These are phyloP conservation scores for Pseudopithomyces chartarum DNA, from an alignment of 2,329 filamentous ascomycete genomes.

Conservation along the genomic window DNA sequence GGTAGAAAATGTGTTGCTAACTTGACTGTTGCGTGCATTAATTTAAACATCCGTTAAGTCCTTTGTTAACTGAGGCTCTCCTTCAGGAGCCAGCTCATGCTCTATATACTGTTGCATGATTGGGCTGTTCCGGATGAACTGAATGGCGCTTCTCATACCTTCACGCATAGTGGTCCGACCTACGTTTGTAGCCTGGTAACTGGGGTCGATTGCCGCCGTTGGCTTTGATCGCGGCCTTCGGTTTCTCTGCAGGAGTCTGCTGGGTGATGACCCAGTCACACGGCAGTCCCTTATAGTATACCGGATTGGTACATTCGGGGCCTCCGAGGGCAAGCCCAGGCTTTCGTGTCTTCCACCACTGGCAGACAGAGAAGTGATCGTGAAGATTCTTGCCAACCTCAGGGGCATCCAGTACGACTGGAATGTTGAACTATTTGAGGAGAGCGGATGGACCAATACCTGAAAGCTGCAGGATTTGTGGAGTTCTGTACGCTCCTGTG, in stretches of 20 bases:
- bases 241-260: not conserved
- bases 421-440: slow-evolving; percentile 57
- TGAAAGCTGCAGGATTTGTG: slow-evolving; percentile 25
- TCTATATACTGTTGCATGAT: slow-evolving; percentile 16
- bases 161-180: slow-evolving; percentile 49
- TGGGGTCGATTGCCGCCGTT: slow-evolving; percentile 51
- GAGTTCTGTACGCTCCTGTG: slow-evolving; percentile 26
- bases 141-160: slow-evolving; percentile 51
- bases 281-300: not conserved
- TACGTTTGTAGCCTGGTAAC: slow-evolving; percentile 58
- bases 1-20: slow-evolving; percentile 6
- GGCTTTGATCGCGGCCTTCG: not conserved
- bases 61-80: slow-evolving; percentile 12
- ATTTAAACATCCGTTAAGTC: slow-evolving; percentile 21
- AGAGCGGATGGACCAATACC: slow-evolving; percentile 41
- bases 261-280: not conserved
- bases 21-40: slow-evolving; percentile 13
- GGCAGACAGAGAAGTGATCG: slow-evolving; percentile 48
- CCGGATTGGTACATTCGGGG: not conserved
- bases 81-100: slow-evolving; percentile 17
- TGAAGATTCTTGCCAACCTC: slow-evolving; percentile 64
- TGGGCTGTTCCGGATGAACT: slow-evolving; percentile 41
- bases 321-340: not conserved
- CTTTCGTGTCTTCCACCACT: slow-evolving; percentile 26
- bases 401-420: slow-evolving; percentile 56